Conservation (phyloP, 2,329 filamentous ascomycete genomes). For the Scedosporium aurantiacum region DNA sequence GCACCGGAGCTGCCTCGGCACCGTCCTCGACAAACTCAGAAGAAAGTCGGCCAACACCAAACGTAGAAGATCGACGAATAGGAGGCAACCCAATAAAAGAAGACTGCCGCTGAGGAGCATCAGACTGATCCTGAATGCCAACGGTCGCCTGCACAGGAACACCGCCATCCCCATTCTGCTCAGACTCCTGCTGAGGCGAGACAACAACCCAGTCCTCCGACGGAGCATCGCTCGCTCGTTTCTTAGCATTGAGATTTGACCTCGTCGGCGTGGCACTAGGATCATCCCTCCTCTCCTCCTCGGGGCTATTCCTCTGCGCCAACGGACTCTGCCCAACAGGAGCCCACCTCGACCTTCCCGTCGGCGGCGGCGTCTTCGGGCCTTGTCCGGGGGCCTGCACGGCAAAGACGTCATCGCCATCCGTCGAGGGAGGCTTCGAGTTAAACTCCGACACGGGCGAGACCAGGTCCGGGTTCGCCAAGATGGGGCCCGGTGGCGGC, state of each 20-base stretch:
- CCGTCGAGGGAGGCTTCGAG: background rate
- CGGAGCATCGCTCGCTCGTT: background rate
- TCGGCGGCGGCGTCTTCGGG: background rate
- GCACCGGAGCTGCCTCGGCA: conserved; percentile 17
- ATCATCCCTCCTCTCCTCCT: background rate
- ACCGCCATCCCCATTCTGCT: conserved; percentile 10
- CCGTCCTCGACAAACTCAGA: background rate
- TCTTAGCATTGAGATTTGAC: background rate
- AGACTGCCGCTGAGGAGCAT: conserved; percentile 27
- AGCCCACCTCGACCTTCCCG: background rate
- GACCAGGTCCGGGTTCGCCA: conserved; percentile 17
- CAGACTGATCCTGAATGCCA: conserved; percentile 11
- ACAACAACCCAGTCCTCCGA: conserved; percentile 20
- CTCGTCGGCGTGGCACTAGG: background rate
- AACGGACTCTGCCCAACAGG: conserved; percentile 1
- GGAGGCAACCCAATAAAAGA: conserved; percentile 49
- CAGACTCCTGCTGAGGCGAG: conserved; percentile 6
- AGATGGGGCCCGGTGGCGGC: conserved; percentile 8
- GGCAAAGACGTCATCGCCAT: conserved; percentile 6
- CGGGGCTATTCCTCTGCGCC: background rate
- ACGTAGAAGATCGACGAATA: conserved; percentile 46
- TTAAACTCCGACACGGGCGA: conserved; percentile 21
- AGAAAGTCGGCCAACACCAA: conserved; percentile 23
- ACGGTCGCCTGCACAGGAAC: conserved; percentile 4
- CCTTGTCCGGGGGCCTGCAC: background rate